Conservation (phyloP, 495 filamentous ascomycete species). For the Poronia punctata region DNA sequence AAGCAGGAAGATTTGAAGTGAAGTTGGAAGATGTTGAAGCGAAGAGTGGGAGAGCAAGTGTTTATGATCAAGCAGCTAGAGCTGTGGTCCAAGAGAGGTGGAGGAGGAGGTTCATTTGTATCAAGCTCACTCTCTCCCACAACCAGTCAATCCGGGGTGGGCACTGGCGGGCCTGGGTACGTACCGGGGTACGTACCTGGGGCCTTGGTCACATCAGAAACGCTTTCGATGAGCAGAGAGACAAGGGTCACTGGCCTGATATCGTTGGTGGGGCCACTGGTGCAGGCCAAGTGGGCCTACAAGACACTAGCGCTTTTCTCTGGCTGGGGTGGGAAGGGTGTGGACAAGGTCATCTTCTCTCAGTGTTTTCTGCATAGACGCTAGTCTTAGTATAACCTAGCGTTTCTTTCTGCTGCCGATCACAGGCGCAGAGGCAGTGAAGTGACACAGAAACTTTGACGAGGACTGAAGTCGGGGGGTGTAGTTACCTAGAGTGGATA, state of each 20-base stretch:
- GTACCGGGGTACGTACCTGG: conserved; percentile 17
- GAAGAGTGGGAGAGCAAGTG: conserved; percentile 15
- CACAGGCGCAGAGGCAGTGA: conserved; percentile 5
- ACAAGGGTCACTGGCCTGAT: conserved; percentile 21
- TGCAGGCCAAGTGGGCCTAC: conserved; percentile 16
- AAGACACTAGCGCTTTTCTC: conserved; percentile 7
- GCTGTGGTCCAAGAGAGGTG: conserved; percentile 22
- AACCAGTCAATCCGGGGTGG: conserved; percentile 9
- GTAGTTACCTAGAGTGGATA: no score
- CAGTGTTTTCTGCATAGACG: conserved; percentile 10
- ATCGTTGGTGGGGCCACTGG: conserved; percentile 23
- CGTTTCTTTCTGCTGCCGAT: conserved; percentile 8
- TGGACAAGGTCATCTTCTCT: conserved; percentile 5
- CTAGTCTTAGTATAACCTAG: conserved; percentile 6
- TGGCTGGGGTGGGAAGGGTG: conserved; percentile 2
- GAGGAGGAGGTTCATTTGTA: conserved; percentile 33
- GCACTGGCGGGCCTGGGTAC: background rate
- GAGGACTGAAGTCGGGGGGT: background rate
- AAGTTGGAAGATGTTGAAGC: conserved; percentile 12
- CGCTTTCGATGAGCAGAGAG: conserved; percentile 25
- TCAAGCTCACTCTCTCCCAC: conserved; percentile 21
- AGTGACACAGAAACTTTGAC: conserved; percentile 3
- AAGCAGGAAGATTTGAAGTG: conserved; percentile 3
- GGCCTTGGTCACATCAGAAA: conserved; percentile 24
- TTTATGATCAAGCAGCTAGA: conserved; percentile 17